Evolutionary conservation across 805 yeast genomes (phyloP).

Genomic region (Schwanniomyces vanrijiae): DNA sequence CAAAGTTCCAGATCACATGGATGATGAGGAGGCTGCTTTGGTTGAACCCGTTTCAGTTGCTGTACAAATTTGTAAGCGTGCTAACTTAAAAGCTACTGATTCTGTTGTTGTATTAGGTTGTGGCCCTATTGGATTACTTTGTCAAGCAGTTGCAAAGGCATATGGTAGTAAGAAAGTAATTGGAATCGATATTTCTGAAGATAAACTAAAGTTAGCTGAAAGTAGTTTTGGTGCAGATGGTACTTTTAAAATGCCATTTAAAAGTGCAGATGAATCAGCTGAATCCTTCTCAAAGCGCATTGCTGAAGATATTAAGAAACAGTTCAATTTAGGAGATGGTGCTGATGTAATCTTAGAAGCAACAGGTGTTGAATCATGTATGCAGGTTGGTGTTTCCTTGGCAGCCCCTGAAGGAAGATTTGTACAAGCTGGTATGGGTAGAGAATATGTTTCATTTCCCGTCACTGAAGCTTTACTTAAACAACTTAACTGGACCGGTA

Average conservation of each 20-base stretch:
- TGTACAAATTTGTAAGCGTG: constrained; percentile 18
- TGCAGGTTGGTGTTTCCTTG: constrained; percentile 13
- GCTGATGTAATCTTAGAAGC: constrained; percentile 24
- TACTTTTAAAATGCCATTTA: constrained; percentile 15
- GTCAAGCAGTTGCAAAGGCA: constrained; percentile 18
- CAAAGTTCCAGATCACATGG: constrained; percentile 22
- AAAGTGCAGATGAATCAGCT: constrained; percentile 8
- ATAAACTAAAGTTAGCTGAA: constrained; percentile 20
- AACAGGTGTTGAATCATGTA: constrained; percentile 19
- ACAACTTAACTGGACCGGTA: constrained; percentile 17
- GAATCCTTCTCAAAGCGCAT: constrained; percentile 10
- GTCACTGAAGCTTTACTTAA: constrained; percentile 17
- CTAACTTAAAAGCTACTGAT: constrained; percentile 14
- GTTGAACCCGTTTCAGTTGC: constrained; percentile 24
- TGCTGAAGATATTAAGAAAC: constrained; percentile 14
- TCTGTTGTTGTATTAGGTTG: constrained; percentile 21
- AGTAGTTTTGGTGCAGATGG: constrained; percentile 9
- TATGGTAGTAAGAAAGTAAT: constrained; percentile 18
- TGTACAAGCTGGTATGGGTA: constrained; percentile 20
- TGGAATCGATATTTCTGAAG: constrained; percentile 21
- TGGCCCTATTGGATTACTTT: constrained; percentile 24
- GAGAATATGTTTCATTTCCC: constrained; percentile 17
- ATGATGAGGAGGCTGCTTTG: constrained; percentile 22
- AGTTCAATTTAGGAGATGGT: constrained; percentile 20
- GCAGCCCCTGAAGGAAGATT: constrained; percentile 15